Evolutionary conservation across 768 basidiomycete genomes (phyloP), one percentile per base, ranked within the genome.

Genomic region (Lactifluus pinguis): DNA sequence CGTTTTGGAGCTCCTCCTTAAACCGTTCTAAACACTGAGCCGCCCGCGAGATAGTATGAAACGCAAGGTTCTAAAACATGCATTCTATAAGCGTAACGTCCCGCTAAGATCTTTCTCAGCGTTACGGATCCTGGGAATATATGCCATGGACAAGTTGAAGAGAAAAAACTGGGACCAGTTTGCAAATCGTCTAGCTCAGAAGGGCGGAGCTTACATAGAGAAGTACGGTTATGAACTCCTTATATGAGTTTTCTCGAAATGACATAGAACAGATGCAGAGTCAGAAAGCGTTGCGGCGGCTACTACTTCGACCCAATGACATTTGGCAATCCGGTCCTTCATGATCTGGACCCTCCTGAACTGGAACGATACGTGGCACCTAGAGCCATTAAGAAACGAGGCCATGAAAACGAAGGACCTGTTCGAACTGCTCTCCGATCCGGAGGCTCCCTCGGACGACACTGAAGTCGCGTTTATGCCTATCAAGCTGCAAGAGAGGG

Each of bases 211-310:
- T 3, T 62, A 62, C n/a, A n/a, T 53, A 6, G 36, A 15, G 9
- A 62, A 36, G 61, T 62, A 53, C 13, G 32, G 10, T 15, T 11
- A 8, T 39, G 44, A 39, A 6, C 8, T 38, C 34, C 17, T 25
- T 17, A 6, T 15, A 14, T 10, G 29, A 13, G 7, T 17, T 8
- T 39, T 29, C 2, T 41, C 39, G 3, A 48, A 32, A 39, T 61
- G 41, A 61, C 60, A 15, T 15, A 21, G 13, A 39, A 13, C 19
- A 64, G 63, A 38, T 64, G 63, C 50, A 62, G 45, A 41, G 42
- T 41, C 30, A 49, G 61, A 39, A 47, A 25, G 25, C 25, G 21
- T 14, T 15, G 17, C 17, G 36, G 19, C 25, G 49, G 36, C 13
- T 51, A 13, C 13, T 52, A 32, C 38, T 61, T 39, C 32, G 50